A percentile compares a stretch with the other conserved stretches of the same genome.
These are phyloP conservation scores for Adansonia digitata DNA, from an alignment of 345 rosid species.

Conservation along the genomic window DNA sequence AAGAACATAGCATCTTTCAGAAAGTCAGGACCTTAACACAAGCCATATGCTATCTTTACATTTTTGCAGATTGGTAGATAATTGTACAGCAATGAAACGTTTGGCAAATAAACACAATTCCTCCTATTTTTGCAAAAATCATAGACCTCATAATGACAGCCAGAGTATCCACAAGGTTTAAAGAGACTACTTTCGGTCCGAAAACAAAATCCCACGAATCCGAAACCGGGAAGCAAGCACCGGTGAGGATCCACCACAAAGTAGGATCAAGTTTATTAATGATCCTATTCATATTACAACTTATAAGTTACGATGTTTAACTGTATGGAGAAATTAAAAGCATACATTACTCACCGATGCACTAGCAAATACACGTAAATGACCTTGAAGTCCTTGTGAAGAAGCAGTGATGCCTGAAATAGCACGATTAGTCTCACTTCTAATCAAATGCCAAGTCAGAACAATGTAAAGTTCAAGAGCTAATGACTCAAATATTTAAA, in stretches of 20 bases:
- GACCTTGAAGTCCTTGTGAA: slow-evolving; percentile 28
- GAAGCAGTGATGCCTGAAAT: slow-evolving; percentile 46
- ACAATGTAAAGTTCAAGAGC: slow-evolving; percentile 29
- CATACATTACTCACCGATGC: slow-evolving; percentile 30
- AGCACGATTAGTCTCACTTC: slow-evolving; percentile 43
- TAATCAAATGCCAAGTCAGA: slow-evolving; percentile 39
- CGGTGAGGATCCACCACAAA: not conserved
- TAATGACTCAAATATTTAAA: slow-evolving; percentile 10
- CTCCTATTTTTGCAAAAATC: not conserved
- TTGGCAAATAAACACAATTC: not conserved
- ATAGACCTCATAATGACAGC: not conserved
- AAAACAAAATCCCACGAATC: too few species aligned
- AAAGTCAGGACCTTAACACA: not conserved
- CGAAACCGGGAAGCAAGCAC: too few species aligned
- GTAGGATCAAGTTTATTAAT: not conserved
- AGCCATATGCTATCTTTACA: too few species aligned
- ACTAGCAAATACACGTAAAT: slow-evolving; percentile 17
- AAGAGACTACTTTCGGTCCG: not conserved
- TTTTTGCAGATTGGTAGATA: too few species aligned
- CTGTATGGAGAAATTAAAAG: not conserved
- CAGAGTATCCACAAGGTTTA: not conserved
- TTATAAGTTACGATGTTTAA: not conserved
- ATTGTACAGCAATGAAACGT: not conserved
- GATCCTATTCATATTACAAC: not conserved
- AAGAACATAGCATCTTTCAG: not conserved